These are phyloP conservation scores for Lophiostoma macrostomum DNA, from an alignment of 495 filamentous ascomycete species.

Conservation along the genomic window DNA sequence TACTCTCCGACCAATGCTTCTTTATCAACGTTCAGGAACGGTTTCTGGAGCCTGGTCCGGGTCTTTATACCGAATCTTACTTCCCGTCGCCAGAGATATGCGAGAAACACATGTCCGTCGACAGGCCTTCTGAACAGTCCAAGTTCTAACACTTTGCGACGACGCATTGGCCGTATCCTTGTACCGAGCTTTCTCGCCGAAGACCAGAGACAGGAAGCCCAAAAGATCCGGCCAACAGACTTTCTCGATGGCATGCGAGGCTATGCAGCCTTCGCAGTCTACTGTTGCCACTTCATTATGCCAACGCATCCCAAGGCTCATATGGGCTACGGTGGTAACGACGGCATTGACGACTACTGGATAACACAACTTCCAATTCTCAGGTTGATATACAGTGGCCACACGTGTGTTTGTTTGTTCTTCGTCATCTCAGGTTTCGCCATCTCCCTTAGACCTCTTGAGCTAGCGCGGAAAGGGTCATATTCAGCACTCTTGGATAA, in stretches of 20 bases:
- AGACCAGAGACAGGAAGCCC: not conserved
- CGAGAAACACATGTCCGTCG: too few species aligned
- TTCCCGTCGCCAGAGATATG: too few species aligned
- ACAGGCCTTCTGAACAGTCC: too few species aligned
- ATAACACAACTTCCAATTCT: conserved; percentile 9
- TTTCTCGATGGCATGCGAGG: conserved; percentile 15
- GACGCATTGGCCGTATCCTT: not conserved
- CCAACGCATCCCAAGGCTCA: conserved; percentile 13
- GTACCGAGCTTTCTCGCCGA: not conserved
- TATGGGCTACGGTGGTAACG: conserved; percentile 1
- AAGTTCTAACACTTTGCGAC: too few species aligned
- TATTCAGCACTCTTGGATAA: not conserved
- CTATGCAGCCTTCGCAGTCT: conserved; percentile 13
- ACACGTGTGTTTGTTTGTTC: conserved; percentile 7
- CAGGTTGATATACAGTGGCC: not conserved
- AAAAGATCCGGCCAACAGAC: conserved; percentile 5
- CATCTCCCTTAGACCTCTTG: conserved; percentile 7
- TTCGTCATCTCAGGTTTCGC: conserved; percentile 16
- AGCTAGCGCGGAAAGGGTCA: not conserved
- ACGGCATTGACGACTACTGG: conserved; percentile 5
- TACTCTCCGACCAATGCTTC: too few species aligned
- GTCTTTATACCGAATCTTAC: too few species aligned
- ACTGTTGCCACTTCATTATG: conserved; percentile 1
- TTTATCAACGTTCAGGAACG: too few species aligned
- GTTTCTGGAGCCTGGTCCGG: too few species aligned